Evolutionary conservation across 2,329 filamentous ascomycete genomes (phyloP).

Genomic region (Alternaria dauci): DNA sequence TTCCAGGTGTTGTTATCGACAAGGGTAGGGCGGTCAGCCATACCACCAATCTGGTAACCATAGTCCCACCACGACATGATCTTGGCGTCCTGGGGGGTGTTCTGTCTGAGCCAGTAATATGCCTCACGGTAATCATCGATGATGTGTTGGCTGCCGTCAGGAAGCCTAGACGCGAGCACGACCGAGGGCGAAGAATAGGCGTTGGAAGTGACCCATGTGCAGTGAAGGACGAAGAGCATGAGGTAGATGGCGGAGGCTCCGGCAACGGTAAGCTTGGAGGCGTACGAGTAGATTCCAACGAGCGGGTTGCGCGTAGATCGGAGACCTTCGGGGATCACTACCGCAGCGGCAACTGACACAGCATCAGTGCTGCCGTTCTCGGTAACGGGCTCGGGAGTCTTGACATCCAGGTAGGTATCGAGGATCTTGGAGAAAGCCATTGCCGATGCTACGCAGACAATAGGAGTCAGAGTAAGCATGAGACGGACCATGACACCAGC

Average conservation of each 20-base stretch:
- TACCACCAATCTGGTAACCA: conserved; percentile 98
- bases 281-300: conserved; percentile 81
- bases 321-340: conserved; percentile 63
- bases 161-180: conserved; percentile 88
- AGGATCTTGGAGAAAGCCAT: conserved; percentile 87
- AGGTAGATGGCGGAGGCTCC: conserved; percentile 79
- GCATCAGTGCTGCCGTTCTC: conserved; percentile 48
- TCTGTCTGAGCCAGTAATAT: conserved; percentile 99
- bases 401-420: conserved; percentile 79
- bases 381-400: conserved; percentile 64
- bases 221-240: conserved; percentile 93
- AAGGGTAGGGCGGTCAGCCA: conserved; percentile 95
- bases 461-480: conserved; percentile 95
- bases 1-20: conserved; percentile 99
- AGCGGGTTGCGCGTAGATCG: conserved; percentile 75
- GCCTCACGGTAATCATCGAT: conserved; percentile 99
- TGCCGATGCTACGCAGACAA: conserved; percentile 93
- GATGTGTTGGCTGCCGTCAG: conserved; percentile 96
- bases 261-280: conserved; percentile 83
- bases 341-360: conserved; percentile 59
- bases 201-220: conserved; percentile 99
- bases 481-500: conserved; percentile 99
- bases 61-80: conserved; percentile 99
- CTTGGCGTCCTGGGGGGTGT: conserved; percentile 93
- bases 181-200: conserved; percentile 98